phyloP scores from a whole-genome alignment of 345 rosid species.

The Combretum micranthum region DNA sequence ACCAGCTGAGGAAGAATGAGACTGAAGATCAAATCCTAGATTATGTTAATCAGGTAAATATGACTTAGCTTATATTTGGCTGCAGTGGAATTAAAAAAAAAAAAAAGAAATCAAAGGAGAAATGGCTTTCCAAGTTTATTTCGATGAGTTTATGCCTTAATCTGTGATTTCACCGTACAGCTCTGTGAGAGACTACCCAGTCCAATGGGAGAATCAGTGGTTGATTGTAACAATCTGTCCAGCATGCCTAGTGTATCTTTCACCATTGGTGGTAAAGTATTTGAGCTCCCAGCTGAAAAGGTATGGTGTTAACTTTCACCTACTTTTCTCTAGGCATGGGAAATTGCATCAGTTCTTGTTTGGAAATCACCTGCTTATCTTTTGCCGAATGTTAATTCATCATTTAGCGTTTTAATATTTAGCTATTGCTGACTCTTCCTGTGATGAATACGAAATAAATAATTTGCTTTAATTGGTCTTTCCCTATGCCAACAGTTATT shows the following conservation, averaged over 20 bases:
- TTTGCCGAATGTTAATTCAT: not conserved
- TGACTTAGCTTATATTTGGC: not conserved
- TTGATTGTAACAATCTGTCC: conserved; percentile 50
- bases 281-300: conserved; percentile 72
- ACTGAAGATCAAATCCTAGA: conserved; percentile 66
- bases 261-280: conserved; percentile 63
- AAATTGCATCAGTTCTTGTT: not conserved
- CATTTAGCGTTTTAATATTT: not conserved
- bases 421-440: not conserved
- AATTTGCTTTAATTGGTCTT: not conserved
- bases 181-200: conserved; percentile 82
- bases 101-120: not conserved
- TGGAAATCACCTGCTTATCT: not conserved
- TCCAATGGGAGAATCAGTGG: conserved; percentile 77
- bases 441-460: not conserved
- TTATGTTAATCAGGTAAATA: conserved; percentile 56
- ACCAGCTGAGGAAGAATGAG: conserved; percentile 54
- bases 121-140: not conserved
- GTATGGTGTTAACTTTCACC: conserved; percentile 21
- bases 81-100: not conserved
- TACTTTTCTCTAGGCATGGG: not conserved
- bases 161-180: conserved; percentile 26
- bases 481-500: not conserved
- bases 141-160: conserved; percentile 2
- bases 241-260: conserved; percentile 76